Base-by-base conservation (phyloP, 768 basidiomycete species). In the Phanerochaete carnosa region DNA sequence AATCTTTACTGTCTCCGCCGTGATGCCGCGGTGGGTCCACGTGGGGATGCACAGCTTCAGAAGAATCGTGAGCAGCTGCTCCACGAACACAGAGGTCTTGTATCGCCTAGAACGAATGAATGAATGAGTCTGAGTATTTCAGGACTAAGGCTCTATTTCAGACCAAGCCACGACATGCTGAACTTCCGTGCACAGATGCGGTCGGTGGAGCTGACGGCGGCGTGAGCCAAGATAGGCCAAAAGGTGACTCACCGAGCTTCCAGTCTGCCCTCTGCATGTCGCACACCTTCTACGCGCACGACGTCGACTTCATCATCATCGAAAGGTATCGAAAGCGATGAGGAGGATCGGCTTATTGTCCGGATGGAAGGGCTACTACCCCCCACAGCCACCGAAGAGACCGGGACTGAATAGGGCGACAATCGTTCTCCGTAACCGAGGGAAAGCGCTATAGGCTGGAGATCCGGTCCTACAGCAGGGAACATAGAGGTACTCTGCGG, bases 241-340 rank as follows among this genome's bases (percentile, higher is more conserved):
- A 57, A 66, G 35, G 19, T 39, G n/a, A 66, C 89, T 86, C 76
- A 92, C 92, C 85, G 89, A 49, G 90, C 82, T 64, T 90, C 82
- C 57, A 94, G 72, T 64, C 72, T 79, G 13, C 79, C 67, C 45
- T 77, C 74, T 32, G 79, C 79, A 72, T 92, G 87, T 30, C 77
- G 79, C 62, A 93, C 67, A 12, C 86, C 87, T 57, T 89, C 84
- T 62, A 82, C 80, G 22, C 75, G 75, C 22, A 83, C 79, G 32
- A 78, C 76, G 62, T 82, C 77, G 26, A 69, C 67, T 16, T 77
- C 72, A 30, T 66, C 71, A 25, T 77, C 73, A 33, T 73, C 65
- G n/a, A 75, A 68, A 39, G 68, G 72, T 59, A 77, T 71, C 51
- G 75, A 74, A n/a, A 72, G 64, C 30, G 73, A 57, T 5, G 70